These are phyloP conservation scores for Vanilla planifolia DNA, from an alignment of 106 monocot species.

Conservation along the genomic window DNA sequence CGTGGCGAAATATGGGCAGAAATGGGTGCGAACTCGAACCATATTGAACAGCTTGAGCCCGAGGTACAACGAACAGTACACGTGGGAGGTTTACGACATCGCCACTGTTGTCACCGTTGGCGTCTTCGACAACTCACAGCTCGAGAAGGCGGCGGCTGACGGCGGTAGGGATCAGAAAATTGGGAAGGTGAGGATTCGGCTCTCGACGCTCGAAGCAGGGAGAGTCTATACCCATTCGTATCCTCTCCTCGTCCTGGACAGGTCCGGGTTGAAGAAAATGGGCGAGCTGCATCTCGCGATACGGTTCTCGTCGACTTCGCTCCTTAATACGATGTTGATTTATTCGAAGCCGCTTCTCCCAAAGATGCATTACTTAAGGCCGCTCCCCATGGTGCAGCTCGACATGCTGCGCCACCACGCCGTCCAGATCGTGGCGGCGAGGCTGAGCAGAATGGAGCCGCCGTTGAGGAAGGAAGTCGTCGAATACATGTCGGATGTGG, in stretches of 20 bases:
- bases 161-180: constrained; percentile 32
- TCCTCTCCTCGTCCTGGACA: constrained; percentile 60
- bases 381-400: constrained; percentile 32
- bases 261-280: constrained; percentile 65
- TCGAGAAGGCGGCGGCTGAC: constrained; percentile 9
- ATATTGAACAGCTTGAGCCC: constrained; percentile 44
- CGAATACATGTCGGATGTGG: constrained; percentile 55
- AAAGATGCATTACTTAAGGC: constrained; percentile 60
- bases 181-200: constrained; percentile 66
- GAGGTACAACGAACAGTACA: constrained; percentile 64
- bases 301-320: constrained; percentile 45
- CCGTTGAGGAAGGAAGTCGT: constrained; percentile 64
- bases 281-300: constrained; percentile 76
- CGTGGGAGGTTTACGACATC: constrained; percentile 71
- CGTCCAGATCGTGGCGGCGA: constrained; percentile 37
- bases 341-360: constrained; percentile 54
- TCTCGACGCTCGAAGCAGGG: constrained; percentile 61
- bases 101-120: constrained; percentile 56
- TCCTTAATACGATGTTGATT: constrained; percentile 24
- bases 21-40: constrained; percentile 78
- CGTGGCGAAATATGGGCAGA: constrained; percentile 70
- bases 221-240: constrained; percentile 55
- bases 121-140: constrained; percentile 53
- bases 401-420: constrained; percentile 45
- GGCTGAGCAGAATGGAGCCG: constrained; percentile 59